phyloP scores from a whole-genome alignment of 1,139 yeast genomes.

The Lodderomyces oxycetoniae region DNA sequence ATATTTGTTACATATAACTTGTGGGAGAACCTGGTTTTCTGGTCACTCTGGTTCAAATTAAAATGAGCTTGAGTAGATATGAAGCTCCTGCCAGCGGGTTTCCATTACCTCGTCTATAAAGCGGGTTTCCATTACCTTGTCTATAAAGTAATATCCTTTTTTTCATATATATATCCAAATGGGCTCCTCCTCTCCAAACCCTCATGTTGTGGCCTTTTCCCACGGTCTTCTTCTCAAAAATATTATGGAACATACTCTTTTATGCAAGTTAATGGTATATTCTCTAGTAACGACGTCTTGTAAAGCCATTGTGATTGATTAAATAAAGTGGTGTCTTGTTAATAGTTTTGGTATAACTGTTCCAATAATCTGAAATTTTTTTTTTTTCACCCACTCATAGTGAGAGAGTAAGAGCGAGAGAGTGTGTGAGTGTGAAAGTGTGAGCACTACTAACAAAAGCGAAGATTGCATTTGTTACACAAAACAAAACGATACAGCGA shows the following conservation, averaged over 20 bases:
- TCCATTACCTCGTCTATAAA: too few species aligned
- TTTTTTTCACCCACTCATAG: background rate
- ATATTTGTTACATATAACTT: too few species aligned
- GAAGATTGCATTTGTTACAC: too few species aligned
- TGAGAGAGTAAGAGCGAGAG: constrained; percentile 1
- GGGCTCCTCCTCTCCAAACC: background rate
- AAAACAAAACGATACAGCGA: too few species aligned
- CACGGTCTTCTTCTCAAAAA: background rate
- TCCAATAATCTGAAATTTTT: background rate
- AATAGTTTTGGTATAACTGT: background rate
- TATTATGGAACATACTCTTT: constrained; percentile 69
- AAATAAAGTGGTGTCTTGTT: background rate
- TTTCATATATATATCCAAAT: too few species aligned
- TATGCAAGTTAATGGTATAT: constrained; percentile 99
- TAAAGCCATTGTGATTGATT: constrained; percentile 61
- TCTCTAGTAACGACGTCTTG: constrained; percentile 99
- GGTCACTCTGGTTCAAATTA: too few species aligned
- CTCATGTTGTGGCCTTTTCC: background rate
- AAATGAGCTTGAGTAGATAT: too few species aligned
- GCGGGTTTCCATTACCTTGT: too few species aligned
- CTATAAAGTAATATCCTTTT: too few species aligned
- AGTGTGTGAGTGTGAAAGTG: constrained; percentile 1
- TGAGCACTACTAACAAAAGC: too few species aligned
- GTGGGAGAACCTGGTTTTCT: too few species aligned
- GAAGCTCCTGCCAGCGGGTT: too few species aligned